phyloP scores from a whole-genome alignment of 441 rosid species.

The Capsella rubella region DNA sequence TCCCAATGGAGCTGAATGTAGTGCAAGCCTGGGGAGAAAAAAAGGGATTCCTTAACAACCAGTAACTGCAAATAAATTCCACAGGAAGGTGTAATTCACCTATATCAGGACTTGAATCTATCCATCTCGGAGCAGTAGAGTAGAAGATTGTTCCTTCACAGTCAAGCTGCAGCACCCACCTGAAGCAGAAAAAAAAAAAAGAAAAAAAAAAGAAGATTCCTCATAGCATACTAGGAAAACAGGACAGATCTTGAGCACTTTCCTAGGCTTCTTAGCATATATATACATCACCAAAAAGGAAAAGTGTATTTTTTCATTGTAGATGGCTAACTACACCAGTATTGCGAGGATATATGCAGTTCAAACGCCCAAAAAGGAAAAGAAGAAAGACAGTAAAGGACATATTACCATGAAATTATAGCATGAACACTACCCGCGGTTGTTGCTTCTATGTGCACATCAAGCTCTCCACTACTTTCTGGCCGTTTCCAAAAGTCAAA shows the following conservation, averaged over 20 bases:
- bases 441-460: slow-evolving; percentile 63
- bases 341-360: slow-evolving; percentile 11
- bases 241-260: neutral
- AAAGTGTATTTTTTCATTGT: neutral
- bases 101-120: slow-evolving; percentile 50
- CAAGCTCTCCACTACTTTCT: slow-evolving; percentile 66
- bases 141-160: slow-evolving; percentile 82
- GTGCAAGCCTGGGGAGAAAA: neutral
- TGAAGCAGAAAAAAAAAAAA: slow-evolving; percentile 36
- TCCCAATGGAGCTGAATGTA: neutral
- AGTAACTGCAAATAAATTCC: slow-evolving; percentile 6
- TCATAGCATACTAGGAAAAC: slow-evolving; percentile 6
- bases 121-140: slow-evolving; percentile 92
- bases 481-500: slow-evolving; percentile 97
- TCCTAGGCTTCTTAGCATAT: neutral
- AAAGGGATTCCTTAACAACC: slow-evolving; percentile 9
- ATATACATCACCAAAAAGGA: slow-evolving; percentile 6
- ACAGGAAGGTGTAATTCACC: slow-evolving; percentile 28
- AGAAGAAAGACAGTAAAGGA: slow-evolving; percentile 22
- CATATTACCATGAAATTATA: slow-evolving; percentile 77
- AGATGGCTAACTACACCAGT: neutral
- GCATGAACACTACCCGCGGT: slow-evolving; percentile 79
- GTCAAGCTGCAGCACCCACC: slow-evolving; percentile 99
- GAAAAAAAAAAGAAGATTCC: slow-evolving; percentile 7
- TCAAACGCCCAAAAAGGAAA: neutral